These are phyloP conservation scores for Candida cerambycidarum DNA, from an alignment of 805 yeast species.

Conservation along the genomic window DNA sequence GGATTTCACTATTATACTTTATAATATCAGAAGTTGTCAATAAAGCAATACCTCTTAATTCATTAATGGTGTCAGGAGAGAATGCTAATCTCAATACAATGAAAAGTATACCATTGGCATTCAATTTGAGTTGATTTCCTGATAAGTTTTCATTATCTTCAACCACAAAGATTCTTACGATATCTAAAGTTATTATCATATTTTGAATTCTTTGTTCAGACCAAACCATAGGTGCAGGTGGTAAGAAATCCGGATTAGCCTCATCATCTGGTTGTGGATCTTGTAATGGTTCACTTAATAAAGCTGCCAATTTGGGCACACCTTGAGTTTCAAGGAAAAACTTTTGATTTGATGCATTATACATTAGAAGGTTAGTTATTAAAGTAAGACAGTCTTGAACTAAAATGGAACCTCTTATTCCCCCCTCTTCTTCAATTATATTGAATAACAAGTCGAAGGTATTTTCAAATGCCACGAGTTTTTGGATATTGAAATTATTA, in stretches of 20 bases:
- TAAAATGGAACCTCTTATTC: conserved; percentile 82
- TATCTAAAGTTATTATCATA: conserved; percentile 64
- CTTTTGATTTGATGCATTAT: conserved; percentile 87
- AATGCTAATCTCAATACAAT: conserved; percentile 70
- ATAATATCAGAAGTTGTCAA: conserved; percentile 77
- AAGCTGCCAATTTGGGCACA: conserved; percentile 57
- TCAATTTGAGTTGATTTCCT: conserved; percentile 60
- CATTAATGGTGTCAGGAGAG: conserved; percentile 59
- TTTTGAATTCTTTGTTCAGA: conserved; percentile 73
- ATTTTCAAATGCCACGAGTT: conserved; percentile 90
- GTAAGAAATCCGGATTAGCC: conserved; percentile 4
- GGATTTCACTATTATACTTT: conserved; percentile 63
- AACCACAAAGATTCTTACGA: conserved; percentile 66
- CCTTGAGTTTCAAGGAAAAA: conserved; percentile 84
- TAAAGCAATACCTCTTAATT: conserved; percentile 66
- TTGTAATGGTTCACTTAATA: conserved; percentile 58
- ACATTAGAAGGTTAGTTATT: conserved; percentile 68
- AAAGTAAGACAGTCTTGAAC: conserved; percentile 87
- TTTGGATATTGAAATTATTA: conserved; percentile 83
- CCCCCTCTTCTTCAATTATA: conserved; percentile 86
- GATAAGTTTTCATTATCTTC: conserved; percentile 69
- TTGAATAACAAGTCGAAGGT: conserved; percentile 79
- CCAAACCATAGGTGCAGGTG: conserved; percentile 57
- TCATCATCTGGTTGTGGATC: conserved; percentile 13
- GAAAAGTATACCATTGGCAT: conserved; percentile 61